Evolutionary conservation across 257 asterid species (phyloP).

Genomic region (Orobanche coerulescens): DNA sequence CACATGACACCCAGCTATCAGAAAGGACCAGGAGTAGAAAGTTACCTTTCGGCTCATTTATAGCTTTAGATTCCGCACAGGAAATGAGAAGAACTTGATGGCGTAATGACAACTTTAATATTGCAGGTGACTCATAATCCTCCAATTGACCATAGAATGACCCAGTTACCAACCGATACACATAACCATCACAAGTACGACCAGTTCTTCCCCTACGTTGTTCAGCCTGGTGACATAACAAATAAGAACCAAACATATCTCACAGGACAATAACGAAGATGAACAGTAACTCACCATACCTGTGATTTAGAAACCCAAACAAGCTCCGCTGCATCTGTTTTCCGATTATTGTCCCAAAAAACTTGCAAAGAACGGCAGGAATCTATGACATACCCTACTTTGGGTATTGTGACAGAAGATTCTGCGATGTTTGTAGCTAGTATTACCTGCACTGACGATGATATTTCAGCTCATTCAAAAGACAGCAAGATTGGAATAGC

Average conservation of each 20-base stretch:
- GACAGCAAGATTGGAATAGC: slow-evolving; percentile 42
- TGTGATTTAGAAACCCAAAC: slow-evolving; percentile 96
- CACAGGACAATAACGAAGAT: slow-evolving; percentile 13
- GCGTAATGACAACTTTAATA: slow-evolving; percentile 67
- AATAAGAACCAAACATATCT: slow-evolving; percentile 14
- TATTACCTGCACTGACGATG: slow-evolving; percentile 53
- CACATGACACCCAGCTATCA: neutral
- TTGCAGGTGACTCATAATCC: slow-evolving; percentile 81
- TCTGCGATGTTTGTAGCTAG: slow-evolving; percentile 97
- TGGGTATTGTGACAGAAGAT: slow-evolving; percentile 96
- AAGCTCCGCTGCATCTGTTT: slow-evolving; percentile 69
- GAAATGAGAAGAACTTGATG: slow-evolving; percentile 72
- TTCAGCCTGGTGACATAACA: slow-evolving; percentile 54
- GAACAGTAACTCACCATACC: slow-evolving; percentile 37
- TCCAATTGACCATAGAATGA: slow-evolving; percentile 60
- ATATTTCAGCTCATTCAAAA: slow-evolving; percentile 18
- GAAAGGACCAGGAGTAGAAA: neutral
- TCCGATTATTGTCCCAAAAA: slow-evolving; percentile 67
- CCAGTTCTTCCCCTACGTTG: slow-evolving; percentile 97
- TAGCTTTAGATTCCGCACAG: slow-evolving; percentile 85
- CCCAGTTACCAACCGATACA: slow-evolving; percentile 77
- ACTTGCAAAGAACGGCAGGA: slow-evolving; percentile 98
- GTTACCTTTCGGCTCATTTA: slow-evolving; percentile 87
- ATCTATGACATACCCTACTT: slow-evolving; percentile 91
- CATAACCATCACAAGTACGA: slow-evolving; percentile 87